Base-by-base conservation (phyloP, 495 filamentous ascomycete species). In the Xylaria venustula region DNA sequence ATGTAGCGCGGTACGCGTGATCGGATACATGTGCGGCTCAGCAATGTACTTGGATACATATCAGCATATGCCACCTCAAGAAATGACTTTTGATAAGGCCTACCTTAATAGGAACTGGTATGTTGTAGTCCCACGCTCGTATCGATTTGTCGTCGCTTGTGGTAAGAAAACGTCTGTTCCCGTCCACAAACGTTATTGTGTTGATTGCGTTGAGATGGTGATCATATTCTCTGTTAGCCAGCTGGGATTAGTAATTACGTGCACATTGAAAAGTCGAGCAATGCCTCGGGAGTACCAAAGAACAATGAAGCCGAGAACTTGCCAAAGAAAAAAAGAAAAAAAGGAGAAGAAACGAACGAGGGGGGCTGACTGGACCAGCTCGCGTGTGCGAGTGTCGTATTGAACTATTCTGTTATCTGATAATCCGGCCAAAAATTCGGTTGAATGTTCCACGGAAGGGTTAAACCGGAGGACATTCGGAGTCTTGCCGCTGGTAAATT, bases 391-490 rank as follows among this genome's bases (percentile, higher is more conserved):
- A 8, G 88, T 93, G 72, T 99, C 94, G 75, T 96, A 99, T 69
- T 99, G 94, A 30, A 99, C 84, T 64, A 99, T 99, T 79, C 96
- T 93, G 76, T 98, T 98, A 77, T 99, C 94, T 19, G 90, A 92
- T 88, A 97, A 90, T 68, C 94, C 94, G 32, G 91, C 92, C 55
- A 99, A 77, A 79, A 99, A 99, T 73, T 97, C 93, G 68, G 93
- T 88, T 1, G 84, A 83, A 63, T 86, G 82, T n/a, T 89, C 87
- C 0, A 82, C 74, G 50, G 83, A 79, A 0, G 93, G 93, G 75
- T 97, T 93, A 85, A 97, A 97, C 63, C 88, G 87, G 67, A 98
- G 82, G 58, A 97, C 93, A 69, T 99, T 94, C 3, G 94, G 93
- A 3, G 92, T 96, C 77, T 94, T 95, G 72, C 93, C 92, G 7